Base-by-base conservation (phyloP, 208 protist genomes). In the Trypanosoma melophagium region DNA sequence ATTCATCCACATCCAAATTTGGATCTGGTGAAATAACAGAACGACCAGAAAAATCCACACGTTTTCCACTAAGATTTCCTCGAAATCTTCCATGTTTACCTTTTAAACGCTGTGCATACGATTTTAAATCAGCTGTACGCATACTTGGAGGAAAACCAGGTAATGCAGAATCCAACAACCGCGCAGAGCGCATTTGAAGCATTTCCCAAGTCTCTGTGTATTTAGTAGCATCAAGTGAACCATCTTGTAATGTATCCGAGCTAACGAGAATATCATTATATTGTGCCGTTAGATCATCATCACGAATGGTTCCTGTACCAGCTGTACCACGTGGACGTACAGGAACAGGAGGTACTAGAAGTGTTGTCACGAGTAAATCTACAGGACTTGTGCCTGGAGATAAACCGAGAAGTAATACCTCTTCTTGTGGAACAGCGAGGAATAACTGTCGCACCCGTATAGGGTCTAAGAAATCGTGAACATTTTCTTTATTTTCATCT, bases 1-100 rank as follows among this genome's bases (percentile, higher is more conserved):
- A 90, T 76, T 99, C 91, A 79, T 98, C 84, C 49, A 99, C 97
- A 38, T 84, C 79, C 17, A 99, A 67, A 79, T 99, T 99, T 3
- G 99, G 99, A 77, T 99, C 99, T 0, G 99, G 99, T 3, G 97
- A 99, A 80, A 99, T 99, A 66, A 99, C 99, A 13, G 99, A 99
- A 45, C 99, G 94, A 4, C 97, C 97, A 22, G 97, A 98, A 70
- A 99, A 99, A 77, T 99, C 97, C 1, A 99, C 99, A 55, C 99
- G 97, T 77, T 99, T 99, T 59, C 98, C 98, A 47, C 87, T 99
- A 9, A 99, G 84, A 79, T 99, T 99, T 13, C 97, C 95, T 55
- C 98, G 89, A 72, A 99, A 99, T 40, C 99, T 90, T 25, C 99
- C 99, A 42, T 98, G 82, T 80, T 99, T 99, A 47, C 99, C 99